Evolutionary conservation across 495 filamentous ascomycete genomes (phyloP).

Genomic region (Pseudomonodictys pantanalensis): DNA sequence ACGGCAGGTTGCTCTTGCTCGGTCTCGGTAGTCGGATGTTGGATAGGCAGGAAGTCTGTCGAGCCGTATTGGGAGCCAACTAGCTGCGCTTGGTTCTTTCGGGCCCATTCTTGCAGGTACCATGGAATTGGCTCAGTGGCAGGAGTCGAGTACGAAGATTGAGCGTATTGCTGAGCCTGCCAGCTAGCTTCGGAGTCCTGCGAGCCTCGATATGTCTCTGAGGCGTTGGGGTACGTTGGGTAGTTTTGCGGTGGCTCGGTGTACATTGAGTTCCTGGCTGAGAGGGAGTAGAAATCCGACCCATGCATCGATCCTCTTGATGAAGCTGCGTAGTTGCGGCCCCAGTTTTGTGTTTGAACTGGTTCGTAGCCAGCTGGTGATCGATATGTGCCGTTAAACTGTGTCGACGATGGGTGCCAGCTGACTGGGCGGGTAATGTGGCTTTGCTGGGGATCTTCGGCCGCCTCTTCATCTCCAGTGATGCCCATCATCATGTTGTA

Average conservation of each 20-base stretch:
- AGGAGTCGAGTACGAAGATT: conserved; percentile 21
- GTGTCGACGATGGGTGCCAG: conserved; percentile 33
- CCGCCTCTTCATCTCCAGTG: conserved; percentile 13
- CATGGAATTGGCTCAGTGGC: conserved; percentile 26
- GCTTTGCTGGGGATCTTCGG: not conserved
- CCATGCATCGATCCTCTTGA: conserved; percentile 17
- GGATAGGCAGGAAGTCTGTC: conserved; percentile 31
- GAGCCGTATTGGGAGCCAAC: conserved; percentile 11
- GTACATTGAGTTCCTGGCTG: conserved; percentile 22
- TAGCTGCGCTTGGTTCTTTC: conserved; percentile 19
- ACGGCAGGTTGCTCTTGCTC: conserved; percentile 1
- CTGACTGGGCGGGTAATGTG: conserved; percentile 26
- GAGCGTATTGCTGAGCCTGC: conserved; percentile 14
- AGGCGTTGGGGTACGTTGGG: not conserved
- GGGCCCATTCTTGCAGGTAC: conserved; percentile 31
- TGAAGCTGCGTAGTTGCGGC: not conserved
- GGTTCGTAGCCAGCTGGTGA: conserved; percentile 3
- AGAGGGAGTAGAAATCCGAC: conserved; percentile 31
- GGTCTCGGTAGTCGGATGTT: conserved; percentile 23
- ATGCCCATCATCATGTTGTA: conserved; percentile 36
- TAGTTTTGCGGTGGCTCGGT: conserved; percentile 10
- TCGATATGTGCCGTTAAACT: conserved; percentile 20
- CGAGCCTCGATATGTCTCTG: conserved; percentile 7
- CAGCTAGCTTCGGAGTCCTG: conserved; percentile 18
- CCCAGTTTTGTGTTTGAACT: conserved; percentile 5